Conservation (phyloP, 2,329 filamentous ascomycete genomes). For the Eutypa lata region DNA sequence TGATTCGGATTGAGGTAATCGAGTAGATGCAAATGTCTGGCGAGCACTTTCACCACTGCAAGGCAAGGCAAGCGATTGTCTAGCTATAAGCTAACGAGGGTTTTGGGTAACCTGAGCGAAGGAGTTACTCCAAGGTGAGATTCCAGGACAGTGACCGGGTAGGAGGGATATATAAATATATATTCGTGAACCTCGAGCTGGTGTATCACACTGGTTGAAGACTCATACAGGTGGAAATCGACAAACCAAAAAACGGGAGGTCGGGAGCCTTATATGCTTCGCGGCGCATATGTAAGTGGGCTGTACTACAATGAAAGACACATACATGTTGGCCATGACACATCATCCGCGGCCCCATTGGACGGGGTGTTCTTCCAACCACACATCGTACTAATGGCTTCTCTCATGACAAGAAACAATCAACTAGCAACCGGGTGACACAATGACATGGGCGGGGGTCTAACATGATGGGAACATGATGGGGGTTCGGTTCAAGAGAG, state of each 20-base stretch:
- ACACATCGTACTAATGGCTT: neutral
- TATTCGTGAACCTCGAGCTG: neutral
- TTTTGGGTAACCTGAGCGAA: constrained; percentile 31
- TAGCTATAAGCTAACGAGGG: constrained; percentile 10
- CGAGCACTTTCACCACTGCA: constrained; percentile 7
- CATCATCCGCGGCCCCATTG: neutral
- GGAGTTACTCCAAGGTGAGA: constrained; percentile 21
- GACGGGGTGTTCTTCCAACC: neutral
- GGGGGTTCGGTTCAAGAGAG: too few relatives aligned
- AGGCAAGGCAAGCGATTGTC: constrained; percentile 3
- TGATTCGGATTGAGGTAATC: constrained; percentile 7
- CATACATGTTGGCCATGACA: neutral
- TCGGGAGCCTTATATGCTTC: neutral
- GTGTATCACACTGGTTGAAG: neutral
- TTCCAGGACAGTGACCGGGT: constrained; percentile 5
- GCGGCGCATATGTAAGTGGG: neutral
- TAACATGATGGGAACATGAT: too few relatives aligned
- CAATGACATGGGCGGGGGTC: neutral
- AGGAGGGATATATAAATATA: constrained; percentile 1
- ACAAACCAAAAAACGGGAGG: neutral
- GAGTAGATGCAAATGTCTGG: constrained; percentile 5
- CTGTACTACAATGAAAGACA: neutral
- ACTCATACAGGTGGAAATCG: too few relatives aligned
- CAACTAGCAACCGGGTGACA: neutral
- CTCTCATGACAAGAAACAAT: neutral